A percentile compares a stretch with the other conserved stretches of the same genome.
Conservation (phyloP, 75 land plant genomes). For the Selaginella moellendorffii region DNA sequence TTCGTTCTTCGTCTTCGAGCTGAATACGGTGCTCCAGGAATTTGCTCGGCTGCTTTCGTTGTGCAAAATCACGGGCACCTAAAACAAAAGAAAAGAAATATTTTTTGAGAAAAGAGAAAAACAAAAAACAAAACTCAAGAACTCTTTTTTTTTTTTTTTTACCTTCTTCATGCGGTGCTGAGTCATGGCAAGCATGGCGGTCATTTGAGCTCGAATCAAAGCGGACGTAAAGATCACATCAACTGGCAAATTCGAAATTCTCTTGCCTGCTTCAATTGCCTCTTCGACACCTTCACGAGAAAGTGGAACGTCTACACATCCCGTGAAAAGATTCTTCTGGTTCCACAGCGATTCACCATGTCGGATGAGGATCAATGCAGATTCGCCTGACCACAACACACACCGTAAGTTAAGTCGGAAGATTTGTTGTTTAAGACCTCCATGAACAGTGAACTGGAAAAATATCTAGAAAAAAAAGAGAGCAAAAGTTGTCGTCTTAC, state of each 20-base stretch:
- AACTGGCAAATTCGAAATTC: conserved; percentile 77
- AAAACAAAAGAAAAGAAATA: background rate
- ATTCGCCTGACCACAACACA: conserved; percentile 41
- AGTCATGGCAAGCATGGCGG: conserved; percentile 99
- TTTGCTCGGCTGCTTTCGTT: conserved; percentile 66
- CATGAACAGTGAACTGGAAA: no score
- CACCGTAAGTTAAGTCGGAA: no score
- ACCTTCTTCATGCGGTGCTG: conserved; percentile 91
- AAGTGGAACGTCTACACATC: conserved; percentile 91
- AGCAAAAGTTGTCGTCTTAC: no score
- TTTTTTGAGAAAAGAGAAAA: background rate
- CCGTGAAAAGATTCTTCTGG: conserved; percentile 85
- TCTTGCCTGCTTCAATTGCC: conserved; percentile 90
- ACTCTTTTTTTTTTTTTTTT: no score
- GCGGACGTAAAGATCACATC: conserved; percentile 82
- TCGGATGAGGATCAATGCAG: conserved; percentile 68
- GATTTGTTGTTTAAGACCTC: no score
- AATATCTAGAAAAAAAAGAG: no score
- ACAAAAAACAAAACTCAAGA: background rate
- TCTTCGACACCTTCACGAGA: conserved; percentile 81
- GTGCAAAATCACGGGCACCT: conserved; percentile 84
- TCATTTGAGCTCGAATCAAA: conserved; percentile 88
- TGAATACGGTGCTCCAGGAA: conserved; percentile 65
- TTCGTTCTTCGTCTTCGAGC: conserved; percentile 57
- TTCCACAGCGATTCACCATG: conserved; percentile 94